phyloP scores from a whole-genome alignment of 2,329 filamentous ascomycete genomes.

The Diaporthe batatas region DNA sequence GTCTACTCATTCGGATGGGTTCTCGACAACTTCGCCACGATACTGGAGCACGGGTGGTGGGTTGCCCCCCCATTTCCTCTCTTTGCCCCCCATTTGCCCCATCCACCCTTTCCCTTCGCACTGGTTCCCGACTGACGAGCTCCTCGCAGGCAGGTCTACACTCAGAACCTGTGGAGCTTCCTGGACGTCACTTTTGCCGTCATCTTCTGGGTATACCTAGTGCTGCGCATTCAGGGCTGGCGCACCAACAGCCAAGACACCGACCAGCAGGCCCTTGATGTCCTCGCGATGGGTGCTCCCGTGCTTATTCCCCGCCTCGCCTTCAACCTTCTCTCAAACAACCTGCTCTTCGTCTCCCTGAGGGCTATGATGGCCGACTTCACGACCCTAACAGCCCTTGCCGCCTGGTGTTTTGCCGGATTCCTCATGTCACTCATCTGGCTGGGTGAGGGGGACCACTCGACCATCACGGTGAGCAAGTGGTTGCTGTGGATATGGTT shows the following conservation, averaged over 20 bases:
- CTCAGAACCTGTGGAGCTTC: constrained; percentile 90
- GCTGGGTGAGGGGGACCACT: constrained; percentile 76
- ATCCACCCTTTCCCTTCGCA: background rate
- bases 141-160: constrained; percentile 77
- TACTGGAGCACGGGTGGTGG: constrained; percentile 78
- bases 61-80: constrained; percentile 41
- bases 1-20: constrained; percentile 85
- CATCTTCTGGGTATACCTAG: constrained; percentile 78
- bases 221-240: constrained; percentile 76
- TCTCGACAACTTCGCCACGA: constrained; percentile 81
- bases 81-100: too few relatives aligned
- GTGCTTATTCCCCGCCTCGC: constrained; percentile 83
- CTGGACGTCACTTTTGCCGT: constrained; percentile 83
- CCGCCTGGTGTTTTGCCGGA: constrained; percentile 83
- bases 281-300: constrained; percentile 83
- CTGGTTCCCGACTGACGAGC: constrained; percentile 53
- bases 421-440: constrained; percentile 85
- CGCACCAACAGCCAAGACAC: constrained; percentile 60
- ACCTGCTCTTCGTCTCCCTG: constrained; percentile 84
- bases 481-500: constrained; percentile 98
- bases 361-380: constrained; percentile 90
- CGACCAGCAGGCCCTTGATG: constrained; percentile 78
- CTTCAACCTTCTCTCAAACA: constrained; percentile 86
- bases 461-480: constrained; percentile 79
- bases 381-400: constrained; percentile 79